Base-by-base conservation (phyloP, 1,284 basidiomycete genomes). In the Ustilago curta region DNA sequence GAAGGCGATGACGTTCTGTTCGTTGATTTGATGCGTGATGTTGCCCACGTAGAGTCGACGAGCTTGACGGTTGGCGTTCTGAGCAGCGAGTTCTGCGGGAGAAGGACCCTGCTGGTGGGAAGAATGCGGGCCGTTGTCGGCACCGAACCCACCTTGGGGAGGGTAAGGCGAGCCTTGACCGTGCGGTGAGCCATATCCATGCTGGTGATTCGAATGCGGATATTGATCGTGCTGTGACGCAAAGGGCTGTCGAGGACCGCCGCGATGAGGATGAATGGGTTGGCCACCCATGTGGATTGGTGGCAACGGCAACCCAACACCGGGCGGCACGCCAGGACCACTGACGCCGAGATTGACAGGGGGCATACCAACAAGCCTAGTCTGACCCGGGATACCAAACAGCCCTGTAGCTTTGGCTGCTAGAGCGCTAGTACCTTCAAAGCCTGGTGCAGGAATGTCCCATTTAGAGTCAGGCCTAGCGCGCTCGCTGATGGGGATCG, bases 401-500 rank as follows among this genome's bases (percentile, higher is more conserved):
- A 95, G 87, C 70, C 94, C 94, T 92, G 95, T 97, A 86, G 95
- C 93, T 86, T 99, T 99, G 25, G 96, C 96, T 84, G 97, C 94
- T 88, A 95, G 89, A 16, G 95, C 94, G 3, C 91, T 91, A 79
- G 97, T 94, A 78, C 93, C 92, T 82, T 98, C 95, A 78, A 97
- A 99, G 21, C 95, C 95, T 14, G 93, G 92, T 12, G 96, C 93
- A 84, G 93, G 91, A 27, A 97, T 91, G 86, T 99, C 94, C 96
- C 97, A 99, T 1, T 93, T 92, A 56, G 93, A 94, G 9, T 92
- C 91, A 81, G 93, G 92, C 27, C 95, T 88, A 82, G 91, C 91
- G 65, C 95, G 88, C 84, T 96, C 93, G 31, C 92, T 92, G 76
- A 99, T 87, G 1, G 93, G 92, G 31, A 91, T 87, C 12, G 91